Conservation (phyloP, 192 early-diverging fungal species). For the Podila verticillata region DNA sequence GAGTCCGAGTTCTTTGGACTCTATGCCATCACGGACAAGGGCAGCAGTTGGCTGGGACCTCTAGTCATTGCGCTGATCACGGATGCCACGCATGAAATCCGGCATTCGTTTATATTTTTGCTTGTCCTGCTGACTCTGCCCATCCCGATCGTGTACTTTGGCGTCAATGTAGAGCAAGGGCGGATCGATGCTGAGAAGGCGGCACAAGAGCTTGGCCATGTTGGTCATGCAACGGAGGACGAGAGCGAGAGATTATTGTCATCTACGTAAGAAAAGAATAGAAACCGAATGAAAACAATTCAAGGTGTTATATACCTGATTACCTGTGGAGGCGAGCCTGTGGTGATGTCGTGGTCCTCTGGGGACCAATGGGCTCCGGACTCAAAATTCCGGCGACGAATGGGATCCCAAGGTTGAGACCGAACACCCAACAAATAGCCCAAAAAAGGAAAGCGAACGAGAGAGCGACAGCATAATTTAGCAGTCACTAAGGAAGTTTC, state of each 20-base stretch:
- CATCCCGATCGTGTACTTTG: constrained; percentile 58
- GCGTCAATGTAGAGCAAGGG: constrained; percentile 61
- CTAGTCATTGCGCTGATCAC: constrained; percentile 67
- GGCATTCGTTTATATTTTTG: constrained; percentile 62
- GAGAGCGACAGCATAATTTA: no score
- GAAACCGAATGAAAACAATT: neutral
- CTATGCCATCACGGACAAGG: constrained; percentile 74
- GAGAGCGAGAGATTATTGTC: constrained; percentile 32
- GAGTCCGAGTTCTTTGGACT: constrained; percentile 75
- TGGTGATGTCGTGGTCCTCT: no score
- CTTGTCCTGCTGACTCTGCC: constrained; percentile 56
- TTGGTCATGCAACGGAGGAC: neutral
- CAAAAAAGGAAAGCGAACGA: no score
- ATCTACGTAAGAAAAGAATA: neutral
- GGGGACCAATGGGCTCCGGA: no score
- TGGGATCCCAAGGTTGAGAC: no score
- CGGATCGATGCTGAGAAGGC: constrained; percentile 52
- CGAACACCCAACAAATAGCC: no score
- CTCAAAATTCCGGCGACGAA: no score
- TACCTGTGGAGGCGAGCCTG: no score
- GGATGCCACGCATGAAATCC: constrained; percentile 57
- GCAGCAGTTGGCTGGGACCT: constrained; percentile 73
- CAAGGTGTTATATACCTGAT: no score
- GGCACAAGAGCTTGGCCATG: constrained; percentile 6
- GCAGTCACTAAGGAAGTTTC: no score